Evolutionary conservation across 108 stramenopile species (phyloP).

Genomic region (Fragilariopsis cylindrus): DNA sequence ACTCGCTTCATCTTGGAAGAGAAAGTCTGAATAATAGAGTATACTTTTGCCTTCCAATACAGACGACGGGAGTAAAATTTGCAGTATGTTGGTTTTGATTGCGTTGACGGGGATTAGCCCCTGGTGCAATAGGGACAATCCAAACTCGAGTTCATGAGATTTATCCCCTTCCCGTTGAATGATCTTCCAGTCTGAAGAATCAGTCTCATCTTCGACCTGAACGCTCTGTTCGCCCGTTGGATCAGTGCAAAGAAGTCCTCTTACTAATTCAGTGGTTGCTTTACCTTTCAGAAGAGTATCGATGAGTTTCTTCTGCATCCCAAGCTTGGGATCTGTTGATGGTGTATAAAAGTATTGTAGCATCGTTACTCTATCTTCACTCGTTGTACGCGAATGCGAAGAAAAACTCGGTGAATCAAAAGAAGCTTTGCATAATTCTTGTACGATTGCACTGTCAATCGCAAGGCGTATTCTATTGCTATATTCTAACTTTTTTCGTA

Average conservation of each 20-base stretch:
- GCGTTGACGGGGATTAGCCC: constrained; percentile 2
- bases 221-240: not conserved
- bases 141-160: constrained; percentile 8
- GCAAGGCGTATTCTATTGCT: constrained; percentile 29
- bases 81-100: not conserved
- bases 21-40: constrained; percentile 36
- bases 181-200: constrained; percentile 13
- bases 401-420: not conserved
- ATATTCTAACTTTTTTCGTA: constrained; percentile 17
- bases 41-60: constrained; percentile 2
- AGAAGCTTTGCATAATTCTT: constrained; percentile 3
- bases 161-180: not conserved
- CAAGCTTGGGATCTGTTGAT: not conserved
- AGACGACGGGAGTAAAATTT: not conserved
- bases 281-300: constrained; percentile 13
- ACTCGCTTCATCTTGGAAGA: not conserved
- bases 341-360: not conserved
- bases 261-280: not conserved
- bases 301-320: constrained; percentile 4
- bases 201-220: not conserved
- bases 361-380: not conserved
- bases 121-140: constrained; percentile 3
- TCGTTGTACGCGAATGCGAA: not conserved
- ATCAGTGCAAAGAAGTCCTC: not conserved
- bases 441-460: constrained; percentile 20